Conservation (phyloP, 805 yeast species). For the Scheffersomyces coipomensis region DNA sequence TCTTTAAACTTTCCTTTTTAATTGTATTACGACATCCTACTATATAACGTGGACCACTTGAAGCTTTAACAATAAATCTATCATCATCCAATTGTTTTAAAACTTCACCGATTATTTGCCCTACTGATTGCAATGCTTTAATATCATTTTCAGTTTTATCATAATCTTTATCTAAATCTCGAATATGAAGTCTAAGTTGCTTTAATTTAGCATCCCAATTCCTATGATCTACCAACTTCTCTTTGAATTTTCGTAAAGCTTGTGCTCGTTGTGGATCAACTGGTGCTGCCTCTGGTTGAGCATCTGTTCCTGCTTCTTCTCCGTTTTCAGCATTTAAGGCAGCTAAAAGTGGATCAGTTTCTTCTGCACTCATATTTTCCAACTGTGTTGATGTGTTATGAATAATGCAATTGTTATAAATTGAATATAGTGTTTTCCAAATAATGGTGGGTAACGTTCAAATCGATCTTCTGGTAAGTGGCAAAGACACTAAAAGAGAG, state of each 20-base stretch:
- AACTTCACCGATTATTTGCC: conserved; percentile 96
- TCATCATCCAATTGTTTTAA: conserved; percentile 94
- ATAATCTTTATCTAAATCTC: conserved; percentile 78
- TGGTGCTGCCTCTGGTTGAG: conserved; percentile 11
- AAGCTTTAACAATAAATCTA: conserved; percentile 91
- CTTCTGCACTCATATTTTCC: conserved; percentile 48
- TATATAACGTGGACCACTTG: conserved; percentile 95
- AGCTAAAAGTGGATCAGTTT: conserved; percentile 74
- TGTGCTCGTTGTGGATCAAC: conserved; percentile 71
- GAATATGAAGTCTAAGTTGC: conserved; percentile 76
- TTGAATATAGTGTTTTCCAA: too few species aligned
- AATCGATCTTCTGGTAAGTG: too few species aligned
- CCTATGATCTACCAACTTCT: conserved; percentile 86
- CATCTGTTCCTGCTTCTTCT: conserved; percentile 15
- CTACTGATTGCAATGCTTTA: conserved; percentile 94
- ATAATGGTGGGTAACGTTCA: too few species aligned
- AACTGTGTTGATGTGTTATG: background rate
- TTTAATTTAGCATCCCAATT: conserved; percentile 92
- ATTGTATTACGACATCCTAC: conserved; percentile 96
- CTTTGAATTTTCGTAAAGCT: conserved; percentile 76
- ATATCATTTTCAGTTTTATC: conserved; percentile 96
- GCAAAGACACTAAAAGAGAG: conserved; percentile 4
- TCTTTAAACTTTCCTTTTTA: conserved; percentile 75
- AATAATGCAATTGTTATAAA: too few species aligned
- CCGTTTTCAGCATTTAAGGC: conserved; percentile 51